Percentiles rank a stretch among this genome's conserved stretches.
Conservation (phyloP, 202 grass and related monocot species). For the Eragrostis tef region DNA sequence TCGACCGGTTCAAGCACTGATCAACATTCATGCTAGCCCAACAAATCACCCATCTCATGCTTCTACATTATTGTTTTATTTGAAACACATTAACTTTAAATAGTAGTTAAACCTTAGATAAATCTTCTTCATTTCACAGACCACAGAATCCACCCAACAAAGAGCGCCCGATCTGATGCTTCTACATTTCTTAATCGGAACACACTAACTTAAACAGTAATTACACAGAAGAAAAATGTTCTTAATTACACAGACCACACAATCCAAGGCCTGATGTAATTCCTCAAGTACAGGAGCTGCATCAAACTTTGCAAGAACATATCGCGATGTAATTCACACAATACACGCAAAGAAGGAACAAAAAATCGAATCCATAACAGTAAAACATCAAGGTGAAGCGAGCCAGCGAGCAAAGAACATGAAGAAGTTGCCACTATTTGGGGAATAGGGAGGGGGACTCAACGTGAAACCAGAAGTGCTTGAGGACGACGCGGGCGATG, state of each 20-base stretch:
- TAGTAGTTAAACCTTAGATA: neutral
- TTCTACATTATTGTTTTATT: neutral
- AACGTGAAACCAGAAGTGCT: slow-evolving; percentile 30
- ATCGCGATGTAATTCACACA: no score
- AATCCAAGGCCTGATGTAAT: neutral
- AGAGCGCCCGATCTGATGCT: neutral
- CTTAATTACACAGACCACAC: neutral
- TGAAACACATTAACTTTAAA: neutral
- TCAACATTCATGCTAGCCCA: neutral
- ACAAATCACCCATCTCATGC: neutral
- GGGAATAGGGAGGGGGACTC: neutral
- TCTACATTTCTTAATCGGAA: neutral
- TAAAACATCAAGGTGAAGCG: no score
- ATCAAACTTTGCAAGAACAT: slow-evolving; percentile 18
- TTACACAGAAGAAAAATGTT: neutral
- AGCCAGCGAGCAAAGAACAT: neutral
- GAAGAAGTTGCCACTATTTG: neutral
- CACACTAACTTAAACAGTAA: neutral
- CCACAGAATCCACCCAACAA: neutral
- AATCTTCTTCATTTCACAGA: neutral
- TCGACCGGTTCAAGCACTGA: neutral
- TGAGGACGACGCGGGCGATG: slow-evolving; percentile 22
- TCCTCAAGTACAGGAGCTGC: slow-evolving; percentile 2
- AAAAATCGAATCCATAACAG: no score
- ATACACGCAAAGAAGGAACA: no score